phyloP scores from a whole-genome alignment of 208 protist species.

The Leishmania aethiopica region DNA sequence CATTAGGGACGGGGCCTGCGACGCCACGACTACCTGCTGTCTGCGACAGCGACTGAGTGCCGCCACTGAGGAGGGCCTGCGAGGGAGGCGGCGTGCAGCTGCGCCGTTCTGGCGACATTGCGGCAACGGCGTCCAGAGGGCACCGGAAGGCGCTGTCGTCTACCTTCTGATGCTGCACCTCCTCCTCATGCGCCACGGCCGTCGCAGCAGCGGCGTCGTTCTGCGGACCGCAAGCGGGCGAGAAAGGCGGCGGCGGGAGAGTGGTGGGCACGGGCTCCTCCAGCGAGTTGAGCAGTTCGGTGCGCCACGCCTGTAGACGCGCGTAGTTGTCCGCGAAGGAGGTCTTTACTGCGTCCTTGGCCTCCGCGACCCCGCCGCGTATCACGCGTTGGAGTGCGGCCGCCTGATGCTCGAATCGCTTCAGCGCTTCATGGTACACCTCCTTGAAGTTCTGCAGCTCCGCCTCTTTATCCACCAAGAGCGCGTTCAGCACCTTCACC shows the following conservation, averaged over 20 bases:
- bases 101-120: conserved; percentile 3
- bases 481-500: conserved; percentile 57
- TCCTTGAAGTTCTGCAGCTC: conserved; percentile 70
- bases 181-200: not conserved
- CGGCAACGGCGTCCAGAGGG: not conserved
- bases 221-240: not conserved
- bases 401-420: conserved; percentile 73
- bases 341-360: conserved; percentile 34
- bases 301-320: conserved; percentile 58
- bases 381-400: conserved; percentile 60
- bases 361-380: conserved; percentile 49
- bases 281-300: conserved; percentile 32
- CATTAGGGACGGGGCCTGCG: not conserved
- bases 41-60: not conserved
- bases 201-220: not conserved
- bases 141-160: not conserved
- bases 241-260: conserved; percentile 1
- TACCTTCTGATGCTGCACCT: not conserved
- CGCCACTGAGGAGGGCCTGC: not conserved
- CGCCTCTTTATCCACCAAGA: conserved; percentile 78
- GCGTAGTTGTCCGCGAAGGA: conserved; percentile 38
- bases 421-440: conserved; percentile 76
- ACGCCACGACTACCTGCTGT: not conserved
- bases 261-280: conserved; percentile 26
- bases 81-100: conserved; percentile 11